These are phyloP conservation scores for Yamadazyma takamatsuzukensis DNA, from an alignment of 805 yeast species.

Conservation along the genomic window DNA sequence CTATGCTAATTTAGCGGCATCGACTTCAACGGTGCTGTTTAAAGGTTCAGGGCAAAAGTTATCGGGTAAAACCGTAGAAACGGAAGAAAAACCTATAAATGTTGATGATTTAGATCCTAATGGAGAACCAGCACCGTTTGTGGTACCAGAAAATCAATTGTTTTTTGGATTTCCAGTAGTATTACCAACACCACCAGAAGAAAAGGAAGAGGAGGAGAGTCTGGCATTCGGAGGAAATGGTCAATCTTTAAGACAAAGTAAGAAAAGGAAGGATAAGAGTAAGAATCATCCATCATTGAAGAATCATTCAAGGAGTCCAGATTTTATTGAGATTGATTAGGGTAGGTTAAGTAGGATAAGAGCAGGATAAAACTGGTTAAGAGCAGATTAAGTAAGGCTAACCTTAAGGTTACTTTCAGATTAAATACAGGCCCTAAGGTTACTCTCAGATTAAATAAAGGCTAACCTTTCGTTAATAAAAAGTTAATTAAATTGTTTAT, in stretches of 20 bases:
- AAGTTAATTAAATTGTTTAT: conserved; percentile 1
- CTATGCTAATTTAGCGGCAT: conserved; percentile 55
- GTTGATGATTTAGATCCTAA: conserved; percentile 46
- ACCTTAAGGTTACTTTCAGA: no score
- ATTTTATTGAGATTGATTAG: conserved; percentile 77
- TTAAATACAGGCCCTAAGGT: no score
- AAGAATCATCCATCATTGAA: conserved; percentile 49
- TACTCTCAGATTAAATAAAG: no score
- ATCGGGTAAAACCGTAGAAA: conserved; percentile 52
- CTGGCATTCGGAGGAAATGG: conserved; percentile 63
- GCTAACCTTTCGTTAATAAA: conserved; percentile 1
- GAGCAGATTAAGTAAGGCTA: no score
- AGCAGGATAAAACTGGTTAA: no score
- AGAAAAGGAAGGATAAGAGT: conserved; percentile 62
- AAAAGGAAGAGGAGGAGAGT: conserved; percentile 26
- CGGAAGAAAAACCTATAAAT: conserved; percentile 21
- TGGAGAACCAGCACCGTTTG: conserved; percentile 68
- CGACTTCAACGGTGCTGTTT: conserved; percentile 30
- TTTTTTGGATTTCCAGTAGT: conserved; percentile 90
- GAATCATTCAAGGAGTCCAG: conserved; percentile 68
- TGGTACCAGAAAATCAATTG: conserved; percentile 77
- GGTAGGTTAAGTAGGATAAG: no score
- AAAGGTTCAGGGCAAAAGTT: conserved; percentile 67
- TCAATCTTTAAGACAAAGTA: conserved; percentile 65
- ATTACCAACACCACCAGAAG: conserved; percentile 33